A percentile compares a stretch with the other conserved stretches of the same genome.
Conservation (phyloP, 495 filamentous ascomycete genomes). For the Penicillium chermesinum region DNA sequence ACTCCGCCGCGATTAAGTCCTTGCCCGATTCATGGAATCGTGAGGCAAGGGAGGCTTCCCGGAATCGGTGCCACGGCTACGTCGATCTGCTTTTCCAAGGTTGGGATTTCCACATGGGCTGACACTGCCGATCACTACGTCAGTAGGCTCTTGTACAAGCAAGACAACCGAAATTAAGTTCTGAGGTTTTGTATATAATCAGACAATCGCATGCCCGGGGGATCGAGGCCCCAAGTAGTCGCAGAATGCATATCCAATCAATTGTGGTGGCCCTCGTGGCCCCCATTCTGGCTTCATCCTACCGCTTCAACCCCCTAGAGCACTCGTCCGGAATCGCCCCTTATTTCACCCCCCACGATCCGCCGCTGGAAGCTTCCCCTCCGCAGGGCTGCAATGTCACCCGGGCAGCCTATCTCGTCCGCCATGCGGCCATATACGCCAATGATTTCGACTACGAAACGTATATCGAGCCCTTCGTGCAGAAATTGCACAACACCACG, state of each 20-base stretch:
- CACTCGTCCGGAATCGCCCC: slow-evolving; percentile 15
- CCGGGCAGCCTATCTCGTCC: slow-evolving; percentile 18
- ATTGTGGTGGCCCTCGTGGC: background rate
- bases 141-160: too few relatives aligned
- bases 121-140: too few relatives aligned
- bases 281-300: slow-evolving; percentile 4
- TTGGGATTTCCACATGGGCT: too few relatives aligned
- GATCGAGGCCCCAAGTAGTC: too few relatives aligned
- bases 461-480: slow-evolving; percentile 18
- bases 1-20: too few relatives aligned
- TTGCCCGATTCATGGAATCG: too few relatives aligned
- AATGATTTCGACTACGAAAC: slow-evolving; percentile 25
- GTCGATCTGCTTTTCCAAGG: too few relatives aligned
- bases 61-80: too few relatives aligned
- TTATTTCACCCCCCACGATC: slow-evolving; percentile 13
- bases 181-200: too few relatives aligned
- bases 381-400: slow-evolving; percentile 20
- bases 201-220: too few relatives aligned
- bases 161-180: too few relatives aligned
- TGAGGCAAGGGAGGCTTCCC: too few relatives aligned
- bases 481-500: slow-evolving; percentile 15
- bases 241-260: background rate
- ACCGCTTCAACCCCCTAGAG: slow-evolving; percentile 20
- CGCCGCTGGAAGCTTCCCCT: slow-evolving; percentile 10
- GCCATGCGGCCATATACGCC: slow-evolving; percentile 26